Base-by-base conservation (phyloP, 805 yeast genomes). In the Wickerhamia fluorescens region DNA sequence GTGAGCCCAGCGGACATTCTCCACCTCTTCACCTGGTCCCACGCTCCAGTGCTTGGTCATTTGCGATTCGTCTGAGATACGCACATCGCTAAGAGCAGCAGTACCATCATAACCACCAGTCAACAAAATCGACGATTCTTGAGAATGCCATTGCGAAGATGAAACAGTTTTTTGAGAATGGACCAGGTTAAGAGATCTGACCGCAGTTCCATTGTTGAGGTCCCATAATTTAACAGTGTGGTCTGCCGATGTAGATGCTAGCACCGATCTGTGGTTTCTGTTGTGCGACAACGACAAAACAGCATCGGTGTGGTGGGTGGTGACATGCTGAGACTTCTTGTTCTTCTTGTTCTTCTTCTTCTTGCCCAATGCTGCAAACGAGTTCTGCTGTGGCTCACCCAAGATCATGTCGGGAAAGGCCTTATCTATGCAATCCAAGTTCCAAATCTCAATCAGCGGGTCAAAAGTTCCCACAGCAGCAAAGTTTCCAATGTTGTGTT, bases 391-490 rank as follows among this genome's bases (percentile, higher is more conserved):
- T 7, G 76, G 75, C 49, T 83, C 94, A 29, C 98, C 97, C 36
- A 92, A 66, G 38, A 92, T 86, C 42, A 82, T 71, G 50, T 88
- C 95, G 9, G 98, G 98, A 70, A 84, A 89, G 16, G 95, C 89
- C 47, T 86, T 86, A 44, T 92, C 97, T 20, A 89, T 66, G 39
- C 80, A 77, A 53, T 92, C 98, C 47, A 92, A 65, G 56, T 92
- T 87, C 97, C 97, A 92, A 37, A 92, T 72, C 60, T 92, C 98
- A 56, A 92, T 89, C 50, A 83, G 94, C 23, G 98, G 98, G 45
- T 89, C 97, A 53, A 92, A 89, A 2, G 97, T 84, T 51, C 97
- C 97, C 40, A 92, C 67, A 9, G 98, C 98, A 2, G 94, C 97
- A 57, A 85, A 87, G 57, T 87, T 92, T 7, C 94, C 96, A 17